Conservation (phyloP, 345 rosid species). For the Melaleuca alternifolia region DNA sequence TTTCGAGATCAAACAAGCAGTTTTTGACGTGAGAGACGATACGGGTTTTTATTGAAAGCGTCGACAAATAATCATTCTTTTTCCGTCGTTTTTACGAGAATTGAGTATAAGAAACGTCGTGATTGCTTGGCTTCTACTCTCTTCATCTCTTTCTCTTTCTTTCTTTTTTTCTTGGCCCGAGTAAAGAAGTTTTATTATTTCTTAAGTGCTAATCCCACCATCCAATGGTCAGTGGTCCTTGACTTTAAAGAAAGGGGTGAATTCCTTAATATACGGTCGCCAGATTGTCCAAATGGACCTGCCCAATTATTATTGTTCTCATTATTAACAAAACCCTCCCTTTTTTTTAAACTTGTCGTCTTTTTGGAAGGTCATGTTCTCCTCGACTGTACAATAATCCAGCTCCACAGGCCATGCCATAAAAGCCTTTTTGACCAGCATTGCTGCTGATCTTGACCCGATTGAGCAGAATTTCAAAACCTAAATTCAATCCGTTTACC, state of each 20-base stretch:
- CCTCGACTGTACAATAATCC: background rate
- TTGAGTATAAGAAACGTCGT: background rate
- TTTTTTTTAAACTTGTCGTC: background rate
- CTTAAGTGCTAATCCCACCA: background rate
- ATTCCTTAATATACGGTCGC: background rate
- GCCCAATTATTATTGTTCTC: background rate
- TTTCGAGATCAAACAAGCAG: background rate
- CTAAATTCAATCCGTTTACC: background rate
- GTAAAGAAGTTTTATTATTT: background rate
- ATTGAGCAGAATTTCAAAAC: background rate
- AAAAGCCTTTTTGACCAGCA: background rate
- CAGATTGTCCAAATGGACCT: background rate
- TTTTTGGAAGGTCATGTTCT: background rate
- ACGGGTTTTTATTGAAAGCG: background rate
- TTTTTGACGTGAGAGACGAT: background rate
- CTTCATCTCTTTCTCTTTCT: background rate
- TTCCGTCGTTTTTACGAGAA: background rate
- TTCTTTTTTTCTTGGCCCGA: background rate
- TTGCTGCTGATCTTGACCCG: background rate
- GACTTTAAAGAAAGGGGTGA: background rate
- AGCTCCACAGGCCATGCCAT: background rate
- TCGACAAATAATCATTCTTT: too few species aligned
- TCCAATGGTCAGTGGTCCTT: background rate
- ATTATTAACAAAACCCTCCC: background rate
- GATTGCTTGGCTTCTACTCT: background rate